Conservation (phyloP, 2,329 filamentous ascomycete species). For the Beauveria australis region DNA sequence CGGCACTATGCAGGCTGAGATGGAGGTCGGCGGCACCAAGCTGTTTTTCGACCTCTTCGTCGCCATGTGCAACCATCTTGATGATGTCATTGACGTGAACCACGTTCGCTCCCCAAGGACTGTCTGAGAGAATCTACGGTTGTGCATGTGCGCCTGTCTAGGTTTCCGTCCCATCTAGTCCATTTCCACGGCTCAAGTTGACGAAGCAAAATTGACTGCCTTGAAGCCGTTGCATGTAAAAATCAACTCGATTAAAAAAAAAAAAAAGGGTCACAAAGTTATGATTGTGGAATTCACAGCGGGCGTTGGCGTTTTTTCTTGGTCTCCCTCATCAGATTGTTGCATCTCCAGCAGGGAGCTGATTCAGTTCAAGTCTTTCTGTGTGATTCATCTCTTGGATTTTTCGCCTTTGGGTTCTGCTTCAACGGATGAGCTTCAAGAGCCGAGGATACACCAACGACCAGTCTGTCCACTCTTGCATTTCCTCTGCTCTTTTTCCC, state of each 20-base stretch:
- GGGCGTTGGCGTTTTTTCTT: slow-evolving; percentile 29
- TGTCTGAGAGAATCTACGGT: slow-evolving; percentile 34
- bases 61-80: slow-evolving; percentile 95
- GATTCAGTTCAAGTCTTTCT: slow-evolving; percentile 14
- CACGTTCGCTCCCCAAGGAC: slow-evolving; percentile 54
- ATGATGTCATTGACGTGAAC: slow-evolving; percentile 86
- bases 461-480: slow-evolving; percentile 16
- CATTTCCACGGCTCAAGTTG: slow-evolving; percentile 16
- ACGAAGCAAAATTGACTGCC: slow-evolving; percentile 11
- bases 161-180: background rate
- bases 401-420: slow-evolving; percentile 35
- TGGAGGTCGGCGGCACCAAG: slow-evolving; percentile 84
- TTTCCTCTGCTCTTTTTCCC: slow-evolving; percentile 22
- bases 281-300: slow-evolving; percentile 14
- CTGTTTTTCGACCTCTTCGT: slow-evolving; percentile 98
- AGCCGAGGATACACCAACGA: slow-evolving; percentile 29
- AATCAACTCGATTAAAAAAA: slow-evolving; percentile 20
- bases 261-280: slow-evolving; percentile 16
- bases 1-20: slow-evolving; percentile 97
- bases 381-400: slow-evolving; percentile 24
- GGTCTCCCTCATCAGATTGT: slow-evolving; percentile 44
- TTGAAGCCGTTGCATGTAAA: slow-evolving; percentile 6
- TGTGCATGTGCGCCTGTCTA: background rate
- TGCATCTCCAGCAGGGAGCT: slow-evolving; percentile 23
- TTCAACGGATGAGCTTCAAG: slow-evolving; percentile 27